Evolutionary conservation across 768 basidiomycete species (phyloP).

Genomic region (Chalciporus piperatus): DNA sequence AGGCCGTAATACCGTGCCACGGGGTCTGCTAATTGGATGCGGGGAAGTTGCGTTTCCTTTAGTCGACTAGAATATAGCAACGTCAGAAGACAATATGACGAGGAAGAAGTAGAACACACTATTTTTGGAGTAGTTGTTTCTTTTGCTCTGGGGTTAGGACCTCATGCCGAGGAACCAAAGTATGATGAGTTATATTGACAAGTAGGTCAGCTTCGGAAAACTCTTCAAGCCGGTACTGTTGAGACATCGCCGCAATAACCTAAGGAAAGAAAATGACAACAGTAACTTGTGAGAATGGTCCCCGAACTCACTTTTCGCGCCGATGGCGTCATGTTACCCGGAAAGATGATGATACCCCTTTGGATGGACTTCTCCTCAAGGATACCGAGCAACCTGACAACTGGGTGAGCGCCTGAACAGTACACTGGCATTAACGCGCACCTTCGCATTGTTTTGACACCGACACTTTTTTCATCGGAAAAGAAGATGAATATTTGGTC

Average conservation of each 20-base stretch:
- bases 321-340: slow-evolving; percentile 94
- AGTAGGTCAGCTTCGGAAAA: slow-evolving; percentile 95
- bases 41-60: slow-evolving; percentile 96
- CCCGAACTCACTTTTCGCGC: slow-evolving; percentile 75
- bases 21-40: slow-evolving; percentile 94
- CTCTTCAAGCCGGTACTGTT: slow-evolving; percentile 86
- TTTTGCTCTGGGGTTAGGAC: slow-evolving; percentile 86
- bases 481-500: slow-evolving; percentile 95
- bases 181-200: slow-evolving; percentile 97
- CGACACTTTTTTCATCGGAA: slow-evolving; percentile 92
- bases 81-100: slow-evolving; percentile 6
- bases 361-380: slow-evolving; percentile 90
- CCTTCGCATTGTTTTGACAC: slow-evolving; percentile 98
- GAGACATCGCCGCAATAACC: slow-evolving; percentile 91
- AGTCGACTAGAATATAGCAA: slow-evolving; percentile 62
- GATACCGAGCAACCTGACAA: slow-evolving; percentile 73
- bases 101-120: slow-evolving; percentile 57
- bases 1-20: slow-evolving; percentile 99
- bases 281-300: neutral
- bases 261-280: slow-evolving; percentile 30
- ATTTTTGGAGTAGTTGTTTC: slow-evolving; percentile 80
- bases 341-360: slow-evolving; percentile 92
- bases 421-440: slow-evolving; percentile 36
- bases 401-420: slow-evolving; percentile 9
- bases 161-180: slow-evolving; percentile 90